These are phyloP conservation scores for Myriosclerotinia duriaeana DNA, from an alignment of 2,329 filamentous ascomycete species.

Conservation along the genomic window DNA sequence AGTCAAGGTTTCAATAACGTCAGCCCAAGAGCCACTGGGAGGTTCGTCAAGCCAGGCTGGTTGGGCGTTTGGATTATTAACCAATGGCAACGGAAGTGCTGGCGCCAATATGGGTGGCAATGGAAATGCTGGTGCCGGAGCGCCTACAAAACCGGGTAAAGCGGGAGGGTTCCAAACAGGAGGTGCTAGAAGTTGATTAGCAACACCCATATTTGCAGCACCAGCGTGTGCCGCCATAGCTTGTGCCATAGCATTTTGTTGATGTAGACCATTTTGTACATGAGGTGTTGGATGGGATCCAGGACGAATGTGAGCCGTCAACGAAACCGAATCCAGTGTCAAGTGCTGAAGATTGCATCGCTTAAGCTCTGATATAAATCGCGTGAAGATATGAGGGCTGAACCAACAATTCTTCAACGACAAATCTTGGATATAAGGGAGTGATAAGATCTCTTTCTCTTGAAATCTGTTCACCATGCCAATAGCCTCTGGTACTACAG, in stretches of 20 bases:
- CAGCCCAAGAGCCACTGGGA: conserved; percentile 49
- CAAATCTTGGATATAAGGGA: conserved; percentile 58
- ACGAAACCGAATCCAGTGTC: conserved; percentile 62
- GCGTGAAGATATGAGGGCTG: conserved; percentile 56
- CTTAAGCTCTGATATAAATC: conserved; percentile 52
- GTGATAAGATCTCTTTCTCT: conserved; percentile 44
- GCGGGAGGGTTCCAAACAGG: neutral
- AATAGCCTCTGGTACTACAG: conserved; percentile 45
- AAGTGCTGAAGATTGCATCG: conserved; percentile 51
- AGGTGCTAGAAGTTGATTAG: neutral
- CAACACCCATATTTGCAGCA: neutral
- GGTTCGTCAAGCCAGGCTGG: conserved; percentile 43
- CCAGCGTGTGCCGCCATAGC: conserved; percentile 12
- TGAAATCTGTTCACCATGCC: conserved; percentile 37
- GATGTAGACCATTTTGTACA: conserved; percentile 20
- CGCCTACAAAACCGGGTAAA: neutral
- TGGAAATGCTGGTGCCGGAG: neutral
- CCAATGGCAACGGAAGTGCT: conserved; percentile 10
- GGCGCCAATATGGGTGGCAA: neutral
- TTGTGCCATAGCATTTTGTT: conserved; percentile 18
- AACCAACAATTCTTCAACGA: conserved; percentile 70
- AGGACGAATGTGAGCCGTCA: conserved; percentile 50
- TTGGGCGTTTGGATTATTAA: conserved; percentile 17
- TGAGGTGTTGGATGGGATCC: conserved; percentile 28
- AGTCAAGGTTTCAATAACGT: conserved; percentile 51